Conservation (phyloP, 306 rosid species). For the Nissolia schottii region DNA sequence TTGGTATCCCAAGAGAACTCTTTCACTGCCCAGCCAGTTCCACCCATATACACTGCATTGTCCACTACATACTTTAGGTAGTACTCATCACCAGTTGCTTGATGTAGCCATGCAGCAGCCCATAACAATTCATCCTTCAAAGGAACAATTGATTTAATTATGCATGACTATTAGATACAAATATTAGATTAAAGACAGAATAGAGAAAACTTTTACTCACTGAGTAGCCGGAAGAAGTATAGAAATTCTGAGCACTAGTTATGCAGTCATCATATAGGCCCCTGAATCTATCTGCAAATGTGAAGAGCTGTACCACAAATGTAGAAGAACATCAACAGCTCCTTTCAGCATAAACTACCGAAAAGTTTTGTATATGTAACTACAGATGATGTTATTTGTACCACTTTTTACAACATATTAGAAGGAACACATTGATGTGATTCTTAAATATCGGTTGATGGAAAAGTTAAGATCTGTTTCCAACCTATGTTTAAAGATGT, state of each 20-base stretch:
- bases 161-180: background rate
- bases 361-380: background rate
- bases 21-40: constrained; percentile 79
- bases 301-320: constrained; percentile 57
- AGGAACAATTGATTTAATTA: background rate
- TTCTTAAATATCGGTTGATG: too few species aligned
- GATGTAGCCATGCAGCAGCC: constrained; percentile 83
- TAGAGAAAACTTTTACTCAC: constrained; percentile 29
- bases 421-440: too few species aligned
- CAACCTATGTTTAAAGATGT: too few species aligned
- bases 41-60: constrained; percentile 72
- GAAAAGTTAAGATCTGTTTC: too few species aligned
- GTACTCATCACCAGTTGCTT: constrained; percentile 65
- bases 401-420: too few species aligned
- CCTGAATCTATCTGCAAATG: constrained; percentile 76
- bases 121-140: constrained; percentile 82
- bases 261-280: constrained; percentile 70
- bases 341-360: background rate
- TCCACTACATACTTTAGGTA: constrained; percentile 74
- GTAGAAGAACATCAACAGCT: background rate
- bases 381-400: too few species aligned
- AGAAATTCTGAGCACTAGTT: constrained; percentile 49
- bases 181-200: background rate
- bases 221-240: constrained; percentile 72
- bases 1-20: constrained; percentile 97